phyloP scores from a whole-genome alignment of 169 alveolate genomes.

The Eimeria sp. region DNA sequence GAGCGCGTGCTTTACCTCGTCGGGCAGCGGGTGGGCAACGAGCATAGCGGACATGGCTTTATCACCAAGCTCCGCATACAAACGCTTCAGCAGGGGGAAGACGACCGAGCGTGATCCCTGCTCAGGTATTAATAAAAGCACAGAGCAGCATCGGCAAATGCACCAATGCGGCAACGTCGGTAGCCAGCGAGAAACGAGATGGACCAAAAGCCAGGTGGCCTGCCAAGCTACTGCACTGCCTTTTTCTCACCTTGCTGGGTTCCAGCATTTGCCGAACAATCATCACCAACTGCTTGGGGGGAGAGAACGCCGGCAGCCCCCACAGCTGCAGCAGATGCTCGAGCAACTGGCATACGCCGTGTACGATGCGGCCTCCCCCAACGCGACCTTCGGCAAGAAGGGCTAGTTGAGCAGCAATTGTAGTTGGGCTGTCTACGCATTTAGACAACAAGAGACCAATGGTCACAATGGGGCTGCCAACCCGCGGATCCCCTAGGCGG shows the following conservation, averaged over 20 bases:
- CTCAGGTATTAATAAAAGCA: neutral
- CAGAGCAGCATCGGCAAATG: neutral
- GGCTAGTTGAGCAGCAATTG: conserved; percentile 74
- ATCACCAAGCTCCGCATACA: conserved; percentile 68
- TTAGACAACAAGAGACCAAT: conserved; percentile 45
- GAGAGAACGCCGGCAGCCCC: conserved; percentile 61
- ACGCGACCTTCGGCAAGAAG: conserved; percentile 69
- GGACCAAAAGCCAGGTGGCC: neutral
- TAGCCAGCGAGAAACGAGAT: neutral
- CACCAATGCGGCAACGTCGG: neutral
- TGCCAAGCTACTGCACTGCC: neutral
- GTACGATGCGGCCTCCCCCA: conserved; percentile 74
- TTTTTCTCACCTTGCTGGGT: conserved; percentile 56
- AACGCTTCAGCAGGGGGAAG: conserved; percentile 63
- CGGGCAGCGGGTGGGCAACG: conserved; percentile 77
- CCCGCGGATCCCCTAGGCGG: conserved; percentile 74
- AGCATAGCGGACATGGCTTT: conserved; percentile 67
- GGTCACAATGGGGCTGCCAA: conserved; percentile 23
- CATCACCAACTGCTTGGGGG: conserved; percentile 69
- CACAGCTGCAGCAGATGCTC: conserved; percentile 76
- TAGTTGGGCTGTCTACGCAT: conserved; percentile 52
- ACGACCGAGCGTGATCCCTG: conserved; percentile 73
- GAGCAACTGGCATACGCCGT: conserved; percentile 75
- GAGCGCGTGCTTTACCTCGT: conserved; percentile 60
- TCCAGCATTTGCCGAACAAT: conserved; percentile 76